A percentile compares a stretch with the other conserved stretches of the same genome.
Conservation (phyloP, 176 grass and related monocot genomes). For the Dactylis glomerata region DNA sequence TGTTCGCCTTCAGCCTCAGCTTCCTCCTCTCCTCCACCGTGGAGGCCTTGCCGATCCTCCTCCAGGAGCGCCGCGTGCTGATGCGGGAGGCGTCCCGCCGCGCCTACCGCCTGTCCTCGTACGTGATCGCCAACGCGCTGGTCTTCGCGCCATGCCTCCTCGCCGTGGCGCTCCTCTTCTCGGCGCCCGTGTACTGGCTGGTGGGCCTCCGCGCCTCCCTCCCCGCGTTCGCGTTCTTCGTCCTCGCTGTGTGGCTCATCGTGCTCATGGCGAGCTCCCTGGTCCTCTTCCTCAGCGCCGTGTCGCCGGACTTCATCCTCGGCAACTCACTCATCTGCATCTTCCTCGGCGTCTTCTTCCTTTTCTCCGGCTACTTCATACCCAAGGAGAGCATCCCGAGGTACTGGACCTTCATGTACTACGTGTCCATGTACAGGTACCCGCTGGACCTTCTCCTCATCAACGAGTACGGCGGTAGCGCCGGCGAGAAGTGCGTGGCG, state of each 20-base stretch:
- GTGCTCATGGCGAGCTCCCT: slow-evolving; percentile 83
- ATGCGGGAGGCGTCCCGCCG: slow-evolving; percentile 73
- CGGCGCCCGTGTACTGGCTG: slow-evolving; percentile 64
- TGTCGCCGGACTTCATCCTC: slow-evolving; percentile 80
- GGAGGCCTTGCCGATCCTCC: slow-evolving; percentile 73
- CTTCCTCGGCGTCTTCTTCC: slow-evolving; percentile 79
- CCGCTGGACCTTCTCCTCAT: slow-evolving; percentile 85
- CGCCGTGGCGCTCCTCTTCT: slow-evolving; percentile 69
- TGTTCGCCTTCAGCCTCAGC: slow-evolving; percentile 93
- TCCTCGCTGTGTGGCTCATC: slow-evolving; percentile 85
- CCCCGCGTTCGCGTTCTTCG: slow-evolving; percentile 61
- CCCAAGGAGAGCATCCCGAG: slow-evolving; percentile 77
- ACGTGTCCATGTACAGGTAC: slow-evolving; percentile 83
- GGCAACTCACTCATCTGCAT: slow-evolving; percentile 86
- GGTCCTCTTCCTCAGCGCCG: slow-evolving; percentile 79
- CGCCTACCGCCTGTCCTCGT: slow-evolving; percentile 81
- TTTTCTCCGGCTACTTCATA: slow-evolving; percentile 96
- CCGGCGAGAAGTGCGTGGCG: slow-evolving; percentile 43
- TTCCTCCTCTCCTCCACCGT: slow-evolving; percentile 96
- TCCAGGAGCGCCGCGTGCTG: slow-evolving; percentile 83
- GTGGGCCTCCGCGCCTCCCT: slow-evolving; percentile 54
- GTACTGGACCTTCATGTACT: slow-evolving; percentile 95
- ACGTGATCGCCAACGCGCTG: slow-evolving; percentile 65
- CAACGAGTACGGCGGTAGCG: slow-evolving; percentile 74
- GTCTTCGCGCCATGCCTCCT: slow-evolving; percentile 89